Evolutionary conservation across 306 rosid species (phyloP), one percentile per base, ranked within the genome.

Genomic region (Lupinus albus): DNA sequence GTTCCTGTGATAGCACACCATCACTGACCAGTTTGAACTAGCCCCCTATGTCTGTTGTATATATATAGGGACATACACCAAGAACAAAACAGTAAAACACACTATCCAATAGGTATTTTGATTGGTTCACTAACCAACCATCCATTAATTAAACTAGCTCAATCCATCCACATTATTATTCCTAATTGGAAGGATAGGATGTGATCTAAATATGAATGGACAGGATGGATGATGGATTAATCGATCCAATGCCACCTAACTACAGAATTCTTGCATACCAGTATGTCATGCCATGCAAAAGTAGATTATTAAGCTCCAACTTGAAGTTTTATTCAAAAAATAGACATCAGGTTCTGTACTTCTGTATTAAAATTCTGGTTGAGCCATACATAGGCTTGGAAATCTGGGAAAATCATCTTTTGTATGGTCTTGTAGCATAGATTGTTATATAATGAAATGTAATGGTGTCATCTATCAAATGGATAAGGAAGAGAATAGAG

Each of bases 251-350:
- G 58, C 42, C 68, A 36, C 42, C 42, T 9, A 8, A 36, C 10
- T 14, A 47, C 6, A 39, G 45, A 52, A 52, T 25, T 48, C 57
- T 65, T 10, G 44, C 61, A 33, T 35, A 54, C 25, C 56, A 15
- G 58, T 13, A 42, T 25, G 69, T 17, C 53, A 8, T 14, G 16
- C 64, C 47, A 72, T 17, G 13, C 65, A 10, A 41, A 57, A 36
- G 46, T 41, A 41, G 67, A 73, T 59, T 39, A 39, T 14, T 51
- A 33, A 33, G 47, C 11, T 25, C 28, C 6, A 57, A 60, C 53
- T 12, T 58, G 44, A 58, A 65, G 62, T 35, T 15, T 50, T 18
- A 61, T 57, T 61, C 53, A 48, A 60, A 71, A 58, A 79, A 21
- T 16, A 61, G 12, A 55, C 48, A 64, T 28, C 4, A n/a, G 52